Evolutionary conservation across 768 basidiomycete species (phyloP).

Genomic region (Podaxis sp.): DNA sequence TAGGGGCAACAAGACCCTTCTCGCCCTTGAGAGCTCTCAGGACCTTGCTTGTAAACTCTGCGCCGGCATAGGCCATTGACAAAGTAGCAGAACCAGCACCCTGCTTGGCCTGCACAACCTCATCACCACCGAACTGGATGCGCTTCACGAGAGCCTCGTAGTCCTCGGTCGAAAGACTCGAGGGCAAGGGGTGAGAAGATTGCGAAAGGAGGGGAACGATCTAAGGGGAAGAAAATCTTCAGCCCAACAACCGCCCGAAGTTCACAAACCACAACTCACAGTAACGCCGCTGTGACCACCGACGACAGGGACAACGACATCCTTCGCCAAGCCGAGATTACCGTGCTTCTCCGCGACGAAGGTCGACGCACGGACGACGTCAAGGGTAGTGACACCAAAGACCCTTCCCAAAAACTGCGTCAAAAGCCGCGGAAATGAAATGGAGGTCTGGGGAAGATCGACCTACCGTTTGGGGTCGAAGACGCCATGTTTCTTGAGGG

Average conservation of each 20-base stretch:
- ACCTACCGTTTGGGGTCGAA: slow-evolving; percentile 86
- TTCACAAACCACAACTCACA: slow-evolving; percentile 33
- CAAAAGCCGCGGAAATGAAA: not conserved
- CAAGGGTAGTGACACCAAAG: slow-evolving; percentile 97
- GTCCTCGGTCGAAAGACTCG: slow-evolving; percentile 39
- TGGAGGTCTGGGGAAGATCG: not conserved
- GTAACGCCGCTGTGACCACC: slow-evolving; percentile 95
- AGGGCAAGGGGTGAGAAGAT: slow-evolving; percentile 72
- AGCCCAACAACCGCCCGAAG: not conserved
- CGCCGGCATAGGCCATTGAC: slow-evolving; percentile 94
- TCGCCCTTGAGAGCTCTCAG: slow-evolving; percentile 84
- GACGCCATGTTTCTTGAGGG: slow-evolving; percentile 88
- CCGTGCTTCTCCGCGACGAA: slow-evolving; percentile 82
- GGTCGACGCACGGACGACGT: slow-evolving; percentile 96
- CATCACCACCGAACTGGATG: slow-evolving; percentile 95
- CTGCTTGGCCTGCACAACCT: slow-evolving; percentile 98
- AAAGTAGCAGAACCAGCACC: slow-evolving; percentile 93
- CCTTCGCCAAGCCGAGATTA: slow-evolving; percentile 54
- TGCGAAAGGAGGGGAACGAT: slow-evolving; percentile 94
- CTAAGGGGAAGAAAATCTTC: slow-evolving; percentile 29
- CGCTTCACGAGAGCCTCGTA: slow-evolving; percentile 69
- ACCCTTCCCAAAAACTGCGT: slow-evolving; percentile 42
- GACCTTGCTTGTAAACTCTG: slow-evolving; percentile 81
- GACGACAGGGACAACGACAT: slow-evolving; percentile 81
- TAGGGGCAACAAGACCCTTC: slow-evolving; percentile 80